Base-by-base conservation (phyloP, 495 filamentous ascomycete genomes). In the Neurospora africana region DNA sequence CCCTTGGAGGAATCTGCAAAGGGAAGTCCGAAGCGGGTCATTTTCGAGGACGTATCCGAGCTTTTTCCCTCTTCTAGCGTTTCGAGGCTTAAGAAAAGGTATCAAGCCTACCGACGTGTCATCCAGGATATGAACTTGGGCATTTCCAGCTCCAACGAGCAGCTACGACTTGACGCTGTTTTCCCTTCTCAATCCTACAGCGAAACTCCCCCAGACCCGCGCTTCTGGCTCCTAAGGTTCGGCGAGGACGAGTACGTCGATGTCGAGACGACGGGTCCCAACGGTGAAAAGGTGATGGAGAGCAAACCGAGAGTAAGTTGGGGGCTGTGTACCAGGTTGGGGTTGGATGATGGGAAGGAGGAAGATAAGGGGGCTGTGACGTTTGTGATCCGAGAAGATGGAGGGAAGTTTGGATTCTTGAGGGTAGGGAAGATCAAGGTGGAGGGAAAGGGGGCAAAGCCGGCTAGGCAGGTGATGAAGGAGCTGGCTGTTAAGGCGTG, bases 391-490 rank as follows among this genome's bases (percentile, higher is more conserved):
- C 5, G 5, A 19, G 30, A 27, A 58, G 15, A 41, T 41, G 40
- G 40, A 15, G 40, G 65, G 27, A 1, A 38, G 19, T 69, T 76
- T 35, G 37, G 76, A 73, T 39, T 70, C 73, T 35, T 76, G 65
- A 74, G 77, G 35, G 58, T 83, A 21, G 70, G 74, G 15, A 69
- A 11, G 2, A 71, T 83, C 37, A 81, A 81, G 72, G 77, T 80
- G 2, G 82, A 84, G 69, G 80, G 82, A 30, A 70, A 78, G 3
- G 65, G 19, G 71, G 5, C 53, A 0, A 65, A 30, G 27, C 53
- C 53, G 6, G 53, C 53, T 65, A 65, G 53, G 13, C 27, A 65
- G 53, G 53, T 65, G 27, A 19, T 65, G 27, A 65, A 19, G 11
- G 53, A 65, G 13, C 3, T 65, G 13, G 53, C 27, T 65, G 53